Evolutionary conservation across 192 early-diverging fungal species (phyloP), one percentile per base, ranked within the genome.

Genomic region (Coemansia sp.): DNA sequence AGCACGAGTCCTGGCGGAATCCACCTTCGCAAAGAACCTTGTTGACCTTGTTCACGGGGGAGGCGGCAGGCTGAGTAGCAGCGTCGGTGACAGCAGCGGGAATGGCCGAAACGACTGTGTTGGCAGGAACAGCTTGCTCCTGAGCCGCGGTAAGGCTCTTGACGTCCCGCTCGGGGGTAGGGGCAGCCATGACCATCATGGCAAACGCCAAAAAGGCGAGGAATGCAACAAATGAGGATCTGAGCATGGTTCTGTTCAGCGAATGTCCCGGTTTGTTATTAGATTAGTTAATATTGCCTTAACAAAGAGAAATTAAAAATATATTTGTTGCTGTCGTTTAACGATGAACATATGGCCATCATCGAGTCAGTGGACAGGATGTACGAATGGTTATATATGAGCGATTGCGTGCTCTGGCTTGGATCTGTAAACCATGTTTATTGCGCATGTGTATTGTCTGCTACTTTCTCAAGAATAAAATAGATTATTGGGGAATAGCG

Each of bases 101-200:
- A 0, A 63, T 43, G 7, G 33, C 53, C 50, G 68, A 29, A 54
- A 65, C 43, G 13, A 46, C 33, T 6, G 59, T 17, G 6, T 34
- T 22, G 13, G 49, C 68, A 20, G 68, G 15, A 41, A 33, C 40
- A 14, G 33, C 58, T 13, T 57, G 42, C 14, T 57, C 55, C 32
- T 32, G 32, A n/a, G 20, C 61, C 10, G 57, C 3, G 2, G 38
- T 64, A 13, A 54, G 36, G 15, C 36, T 67, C 57, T 65, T 71
- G 54, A 48, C 25, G 17, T 54, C 58, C 14, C 32, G 49, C 41
- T 61, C 48, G 1, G 65, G 19, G 0, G 59, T 55, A 0, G 76
- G 76, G 10, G 76, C 76, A 4, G 70, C 76, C 76, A 70, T 79
- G 6, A 58, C 76, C 76, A 73, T 70, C 76, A 79, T 79, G 64